These are phyloP conservation scores for Fusarium sp. DNA, from an alignment of 2,329 filamentous ascomycete species.

Conservation along the genomic window DNA sequence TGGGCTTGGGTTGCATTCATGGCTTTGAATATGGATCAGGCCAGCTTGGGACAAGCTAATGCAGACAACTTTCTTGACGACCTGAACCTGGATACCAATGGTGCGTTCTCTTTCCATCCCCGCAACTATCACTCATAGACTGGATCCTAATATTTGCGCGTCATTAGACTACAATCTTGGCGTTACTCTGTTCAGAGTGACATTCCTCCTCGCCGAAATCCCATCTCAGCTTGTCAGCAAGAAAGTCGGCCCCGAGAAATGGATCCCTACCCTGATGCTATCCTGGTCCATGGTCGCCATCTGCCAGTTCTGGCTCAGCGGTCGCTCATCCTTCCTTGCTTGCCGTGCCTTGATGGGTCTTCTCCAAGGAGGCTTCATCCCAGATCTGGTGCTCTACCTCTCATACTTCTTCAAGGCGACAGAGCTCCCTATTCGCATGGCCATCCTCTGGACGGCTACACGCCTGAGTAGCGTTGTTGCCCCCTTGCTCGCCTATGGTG, in stretches of 20 bases:
- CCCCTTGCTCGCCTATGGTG: not conserved
- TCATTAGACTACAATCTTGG: not conserved
- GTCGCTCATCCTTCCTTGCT: conserved; percentile 1
- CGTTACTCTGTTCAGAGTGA: conserved; percentile 43
- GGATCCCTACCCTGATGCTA: conserved; percentile 70
- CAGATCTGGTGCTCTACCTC: conserved; percentile 66
- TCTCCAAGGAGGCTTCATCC: conserved; percentile 25
- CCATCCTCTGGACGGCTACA: not conserved
- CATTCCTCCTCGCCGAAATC: conserved; percentile 54
- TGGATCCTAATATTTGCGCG: not conserved
- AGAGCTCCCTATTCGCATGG: not conserved
- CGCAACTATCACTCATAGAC: no score
- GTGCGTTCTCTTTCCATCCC: not conserved
- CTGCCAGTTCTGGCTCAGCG: conserved; percentile 51
- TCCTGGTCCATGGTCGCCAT: conserved; percentile 10
- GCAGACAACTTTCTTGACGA: conserved; percentile 34
- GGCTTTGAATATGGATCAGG: not conserved
- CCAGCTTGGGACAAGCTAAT: not conserved
- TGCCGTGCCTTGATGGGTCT: conserved; percentile 9
- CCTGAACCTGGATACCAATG: not conserved
- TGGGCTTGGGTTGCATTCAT: conserved; percentile 5
- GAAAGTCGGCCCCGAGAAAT: conserved; percentile 68
- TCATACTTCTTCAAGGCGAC: conserved; percentile 68
- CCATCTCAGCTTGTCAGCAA: conserved; percentile 71
- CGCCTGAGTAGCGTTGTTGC: not conserved